phyloP scores from a whole-genome alignment of 2,329 filamentous ascomycete species.

The Xylariomycetidae sp. region DNA sequence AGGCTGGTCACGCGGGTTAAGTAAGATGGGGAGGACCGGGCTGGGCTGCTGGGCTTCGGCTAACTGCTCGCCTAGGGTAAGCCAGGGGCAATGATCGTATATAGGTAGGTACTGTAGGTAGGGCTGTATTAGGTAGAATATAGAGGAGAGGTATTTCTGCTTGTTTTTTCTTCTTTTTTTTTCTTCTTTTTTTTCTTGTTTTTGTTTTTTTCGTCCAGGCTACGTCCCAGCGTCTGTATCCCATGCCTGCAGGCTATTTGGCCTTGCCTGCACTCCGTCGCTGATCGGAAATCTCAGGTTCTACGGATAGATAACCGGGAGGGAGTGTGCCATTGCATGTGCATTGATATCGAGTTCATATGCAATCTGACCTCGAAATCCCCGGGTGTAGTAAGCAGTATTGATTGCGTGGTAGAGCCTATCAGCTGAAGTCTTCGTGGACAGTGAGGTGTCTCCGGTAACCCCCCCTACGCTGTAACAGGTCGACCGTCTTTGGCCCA shows the following conservation, averaged over 20 bases:
- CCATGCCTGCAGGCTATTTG: no score
- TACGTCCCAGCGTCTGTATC: no score
- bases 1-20: conserved; percentile 1
- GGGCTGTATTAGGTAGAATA: no score
- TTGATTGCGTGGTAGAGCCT: conserved; percentile 1
- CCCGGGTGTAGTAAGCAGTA: conserved; percentile 7
- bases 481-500: no score
- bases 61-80: background rate
- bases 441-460: no score
- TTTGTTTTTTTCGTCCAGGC: background rate
- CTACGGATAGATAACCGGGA: conserved; percentile 1
- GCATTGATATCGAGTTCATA: no score
- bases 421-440: no score
- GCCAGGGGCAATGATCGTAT: background rate
- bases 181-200: background rate
- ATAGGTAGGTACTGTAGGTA: background rate
- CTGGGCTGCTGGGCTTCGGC: background rate
- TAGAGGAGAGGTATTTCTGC: no score
- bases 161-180: background rate
- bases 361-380: no score
- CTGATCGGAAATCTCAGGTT: no score
- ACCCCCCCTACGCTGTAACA: no score
- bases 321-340: conserved; percentile 4
- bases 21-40: conserved; percentile 1
- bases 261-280: no score